Evolutionary conservation across 768 basidiomycete species (phyloP).

Genomic region (Atractiella rhizophila): DNA sequence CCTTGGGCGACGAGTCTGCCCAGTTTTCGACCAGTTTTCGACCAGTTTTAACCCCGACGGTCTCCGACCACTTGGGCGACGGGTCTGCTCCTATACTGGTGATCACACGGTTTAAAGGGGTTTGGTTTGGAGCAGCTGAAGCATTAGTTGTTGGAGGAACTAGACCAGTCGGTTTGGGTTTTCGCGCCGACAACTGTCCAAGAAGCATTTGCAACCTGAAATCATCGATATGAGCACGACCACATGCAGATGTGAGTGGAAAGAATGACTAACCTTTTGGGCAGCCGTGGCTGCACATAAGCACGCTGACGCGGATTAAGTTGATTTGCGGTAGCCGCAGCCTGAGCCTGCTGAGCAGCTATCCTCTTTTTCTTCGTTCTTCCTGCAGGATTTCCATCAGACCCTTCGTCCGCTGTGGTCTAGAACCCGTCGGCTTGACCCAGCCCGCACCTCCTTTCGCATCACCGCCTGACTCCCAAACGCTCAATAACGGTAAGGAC

Average conservation of each 20-base stretch:
- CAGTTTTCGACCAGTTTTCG: too few species aligned
- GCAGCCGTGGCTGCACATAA: constrained; percentile 31
- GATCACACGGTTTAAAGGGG: constrained; percentile 16
- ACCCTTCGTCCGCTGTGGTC: constrained; percentile 61
- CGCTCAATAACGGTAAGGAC: constrained; percentile 30
- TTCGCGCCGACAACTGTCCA: constrained; percentile 13
- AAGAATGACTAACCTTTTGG: not conserved
- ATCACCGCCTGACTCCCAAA: constrained; percentile 40
- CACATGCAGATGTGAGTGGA: not conserved
- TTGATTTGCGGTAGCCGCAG: constrained; percentile 7
- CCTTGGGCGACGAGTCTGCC: too few species aligned
- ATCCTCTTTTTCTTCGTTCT: constrained; percentile 49
- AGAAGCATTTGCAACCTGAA: constrained; percentile 1
- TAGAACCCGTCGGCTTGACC: constrained; percentile 25
- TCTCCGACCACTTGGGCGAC: constrained; percentile 39
- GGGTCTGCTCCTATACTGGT: constrained; percentile 70
- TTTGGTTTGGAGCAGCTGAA: too few species aligned
- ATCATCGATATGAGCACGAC: not conserved
- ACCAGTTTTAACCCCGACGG: too few species aligned
- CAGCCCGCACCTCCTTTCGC: constrained; percentile 19
- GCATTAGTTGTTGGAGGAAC: not conserved
- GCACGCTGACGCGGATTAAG: constrained; percentile 27
- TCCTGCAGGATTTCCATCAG: constrained; percentile 99
- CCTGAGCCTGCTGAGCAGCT: constrained; percentile 33
- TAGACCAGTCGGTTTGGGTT: not conserved